Evolutionary conservation across 192 early-diverging fungal genomes (phyloP), one percentile per base, ranked within the genome.

Genomic region (Coemansia sp.): DNA sequence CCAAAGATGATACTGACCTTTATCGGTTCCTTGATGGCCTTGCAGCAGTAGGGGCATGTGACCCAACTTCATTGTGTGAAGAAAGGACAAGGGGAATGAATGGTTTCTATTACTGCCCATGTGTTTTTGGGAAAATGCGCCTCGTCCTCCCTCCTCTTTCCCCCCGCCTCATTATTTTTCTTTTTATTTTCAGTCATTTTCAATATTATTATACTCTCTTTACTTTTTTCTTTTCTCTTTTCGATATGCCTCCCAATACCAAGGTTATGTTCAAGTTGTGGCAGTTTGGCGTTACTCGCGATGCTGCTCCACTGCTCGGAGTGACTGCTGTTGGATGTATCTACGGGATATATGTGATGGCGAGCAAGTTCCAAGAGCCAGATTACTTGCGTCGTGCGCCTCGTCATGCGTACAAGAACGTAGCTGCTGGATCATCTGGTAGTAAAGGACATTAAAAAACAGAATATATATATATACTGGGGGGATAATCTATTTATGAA

Each of bases 1-100:
- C 88, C 94, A 52, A 97, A 97, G 83, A 94, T 98, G 91, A 95
- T 95, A 59, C 79, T 98, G 68, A 98, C 95, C 20, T 95, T 98
- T 77, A 89, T 98, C 52, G 95, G 95, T 52, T 94, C 91, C 61
- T 80, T 98, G 61, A 98, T 98, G 95, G 92, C 90, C 29, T 77
- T 95, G 58, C 87, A 89, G 68, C 67, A 82, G 55, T n/a, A 52
- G 32, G 32, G 15, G 27, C 55, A 58, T 58, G 55, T 58, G 55
- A 58, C 30, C 29, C 53, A 38, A 38, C 20, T 27, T 16, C 55
- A 58, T 58, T 58, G 55, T 58, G 7, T 27, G 45, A 12, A 29
- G 34, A 20, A 34, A 22, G 43, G 41, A 45, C 30, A 8, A 29
- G 38, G 8, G 40, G 40, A 29, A 30, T 7, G 40, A 18, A 24